Conservation (phyloP, 73 alveolate genomes). For the Tetrahymena borealis region DNA sequence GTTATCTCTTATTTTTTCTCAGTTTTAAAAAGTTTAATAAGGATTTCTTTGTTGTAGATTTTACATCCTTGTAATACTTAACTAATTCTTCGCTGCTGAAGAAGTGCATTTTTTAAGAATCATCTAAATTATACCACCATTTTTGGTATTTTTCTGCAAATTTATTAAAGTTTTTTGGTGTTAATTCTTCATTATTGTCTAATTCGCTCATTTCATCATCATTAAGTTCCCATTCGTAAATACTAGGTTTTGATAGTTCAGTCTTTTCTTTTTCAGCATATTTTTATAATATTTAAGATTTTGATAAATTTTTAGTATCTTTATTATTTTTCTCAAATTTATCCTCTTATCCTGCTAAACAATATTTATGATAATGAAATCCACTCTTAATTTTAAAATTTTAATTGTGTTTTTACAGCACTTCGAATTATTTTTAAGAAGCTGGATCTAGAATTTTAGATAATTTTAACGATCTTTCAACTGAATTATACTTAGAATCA, state of each 20-base stretch:
- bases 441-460: not conserved
- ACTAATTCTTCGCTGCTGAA: not conserved
- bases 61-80: not conserved
- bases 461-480: not conserved
- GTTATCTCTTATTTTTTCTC: not conserved
- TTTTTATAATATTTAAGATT: not conserved
- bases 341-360: not conserved
- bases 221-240: not conserved
- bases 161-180: not conserved
- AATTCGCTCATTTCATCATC: not conserved
- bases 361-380: not conserved
- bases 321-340: not conserved
- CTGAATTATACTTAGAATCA: not conserved
- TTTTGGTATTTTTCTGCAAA: not conserved
- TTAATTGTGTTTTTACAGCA: not conserved
- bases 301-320: not conserved
- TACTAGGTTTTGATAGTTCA: not conserved
- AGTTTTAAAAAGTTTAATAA: not conserved
- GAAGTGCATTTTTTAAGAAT: not conserved
- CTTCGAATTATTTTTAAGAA: not conserved
- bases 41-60: not conserved
- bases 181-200: not conserved
- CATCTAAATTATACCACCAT: not conserved
- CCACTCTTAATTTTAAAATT: not conserved
- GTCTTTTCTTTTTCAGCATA: not conserved